Conservation (phyloP, 1,139 yeast genomes). For the Nakaseomyces sp. region DNA sequence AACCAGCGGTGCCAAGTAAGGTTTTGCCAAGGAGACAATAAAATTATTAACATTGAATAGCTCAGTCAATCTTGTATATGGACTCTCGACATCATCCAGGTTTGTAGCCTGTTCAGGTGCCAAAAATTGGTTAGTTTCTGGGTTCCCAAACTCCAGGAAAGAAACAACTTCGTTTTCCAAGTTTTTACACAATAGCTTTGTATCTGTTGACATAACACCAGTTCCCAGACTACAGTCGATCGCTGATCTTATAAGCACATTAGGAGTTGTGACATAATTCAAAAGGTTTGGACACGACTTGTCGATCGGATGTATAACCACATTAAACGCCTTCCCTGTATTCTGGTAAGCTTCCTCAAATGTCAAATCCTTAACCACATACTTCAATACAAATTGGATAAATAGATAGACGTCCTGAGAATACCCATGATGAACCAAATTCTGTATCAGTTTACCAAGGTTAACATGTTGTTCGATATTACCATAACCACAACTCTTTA, state of each 20-base stretch:
- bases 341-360: conserved; percentile 88
- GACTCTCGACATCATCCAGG: conserved; percentile 42
- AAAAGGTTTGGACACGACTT: conserved; percentile 60
- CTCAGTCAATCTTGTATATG: conserved; percentile 83
- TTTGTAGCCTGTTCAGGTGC: conserved; percentile 40
- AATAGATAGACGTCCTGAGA: conserved; percentile 78
- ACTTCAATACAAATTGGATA: conserved; percentile 62
- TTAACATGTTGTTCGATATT: conserved; percentile 52
- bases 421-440: conserved; percentile 63
- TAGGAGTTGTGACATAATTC: conserved; percentile 90
- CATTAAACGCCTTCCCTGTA: conserved; percentile 75
- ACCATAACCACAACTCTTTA: conserved; percentile 46
- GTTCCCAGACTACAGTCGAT: conserved; percentile 53
- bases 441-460: conserved; percentile 58
- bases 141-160: conserved; percentile 22
- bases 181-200: conserved; percentile 63
- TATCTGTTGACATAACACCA: conserved; percentile 52
- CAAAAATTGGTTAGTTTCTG: conserved; percentile 27
- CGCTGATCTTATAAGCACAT: conserved; percentile 82
- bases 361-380: conserved; percentile 71
- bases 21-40: conserved; percentile 81
- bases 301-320: conserved; percentile 82
- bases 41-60: conserved; percentile 90
- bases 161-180: conserved; percentile 49
- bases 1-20: conserved; percentile 83